Percentiles rank a stretch among this genome's conserved stretches.
Conservation (phyloP, 768 basidiomycete genomes). For the Dioszegia aurantiaca region DNA sequence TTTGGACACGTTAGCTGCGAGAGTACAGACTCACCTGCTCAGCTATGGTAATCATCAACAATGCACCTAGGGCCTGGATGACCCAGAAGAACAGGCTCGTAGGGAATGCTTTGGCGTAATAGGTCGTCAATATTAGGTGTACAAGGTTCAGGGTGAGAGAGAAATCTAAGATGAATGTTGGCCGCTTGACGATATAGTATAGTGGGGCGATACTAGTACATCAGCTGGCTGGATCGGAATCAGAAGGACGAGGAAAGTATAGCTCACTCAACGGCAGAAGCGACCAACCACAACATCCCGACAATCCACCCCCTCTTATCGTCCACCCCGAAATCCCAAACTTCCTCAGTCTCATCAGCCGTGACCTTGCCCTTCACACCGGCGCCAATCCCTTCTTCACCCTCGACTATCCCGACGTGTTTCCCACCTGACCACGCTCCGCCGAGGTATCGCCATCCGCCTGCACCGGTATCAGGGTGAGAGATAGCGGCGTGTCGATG, state of each 20-base stretch:
- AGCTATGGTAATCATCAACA: conserved; percentile 72
- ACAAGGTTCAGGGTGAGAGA: conserved; percentile 83
- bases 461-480: conserved; percentile 32
- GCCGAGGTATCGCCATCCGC: conserved; percentile 62
- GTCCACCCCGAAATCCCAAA: conserved; percentile 71
- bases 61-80: conserved; percentile 67
- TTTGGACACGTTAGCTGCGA: too few species aligned
- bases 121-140: conserved; percentile 89
- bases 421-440: conserved; percentile 80
- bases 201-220: conserved; percentile 67
- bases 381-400: conserved; percentile 28
- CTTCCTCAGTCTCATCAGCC: conserved; percentile 34
- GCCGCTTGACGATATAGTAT: conserved; percentile 81
- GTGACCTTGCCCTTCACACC: conserved; percentile 17
- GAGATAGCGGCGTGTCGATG: conserved; percentile 11
- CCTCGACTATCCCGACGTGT: conserved; percentile 64
- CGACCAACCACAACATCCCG: conserved; percentile 77
- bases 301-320: conserved; percentile 85
- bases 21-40: conserved; percentile 93
- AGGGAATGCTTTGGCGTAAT: conserved; percentile 75
- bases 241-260: too few species aligned
- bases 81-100: conserved; percentile 92
- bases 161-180: conserved; percentile 93
- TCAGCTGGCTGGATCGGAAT: too few species aligned
- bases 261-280: conserved; percentile 80